Evolutionary conservation across 2,329 filamentous ascomycete genomes (phyloP).

Genomic region (Plenodomus lindquistii): DNA sequence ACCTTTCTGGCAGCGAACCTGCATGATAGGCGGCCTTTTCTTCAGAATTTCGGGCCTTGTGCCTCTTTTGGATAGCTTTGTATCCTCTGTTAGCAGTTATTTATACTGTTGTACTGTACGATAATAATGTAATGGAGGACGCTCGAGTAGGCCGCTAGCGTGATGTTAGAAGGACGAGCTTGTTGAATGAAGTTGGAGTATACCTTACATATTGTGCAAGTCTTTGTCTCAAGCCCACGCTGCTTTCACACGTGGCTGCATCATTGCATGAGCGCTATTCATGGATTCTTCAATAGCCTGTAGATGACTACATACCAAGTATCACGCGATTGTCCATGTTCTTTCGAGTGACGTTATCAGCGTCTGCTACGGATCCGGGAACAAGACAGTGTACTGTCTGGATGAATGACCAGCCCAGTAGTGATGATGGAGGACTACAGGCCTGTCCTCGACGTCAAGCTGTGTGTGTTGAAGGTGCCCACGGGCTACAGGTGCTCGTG

Average conservation of each 20-base stretch:
- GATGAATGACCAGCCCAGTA: too few species aligned
- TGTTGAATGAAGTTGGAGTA: background rate
- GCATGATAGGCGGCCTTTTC: background rate
- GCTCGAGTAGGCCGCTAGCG: constrained; percentile 9
- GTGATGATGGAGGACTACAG: too few species aligned
- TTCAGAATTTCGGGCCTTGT: constrained; percentile 5
- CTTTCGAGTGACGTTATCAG: too few species aligned
- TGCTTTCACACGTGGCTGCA: constrained; percentile 12
- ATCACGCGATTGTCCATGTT: too few species aligned
- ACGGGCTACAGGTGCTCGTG: too few species aligned
- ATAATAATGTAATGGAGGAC: constrained; percentile 35
- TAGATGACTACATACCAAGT: background rate
- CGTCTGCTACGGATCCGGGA: too few species aligned
- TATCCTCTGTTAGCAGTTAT: constrained; percentile 13
- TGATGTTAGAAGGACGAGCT: constrained; percentile 1
- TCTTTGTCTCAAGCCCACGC: constrained; percentile 5
- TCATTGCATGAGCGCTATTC: background rate
- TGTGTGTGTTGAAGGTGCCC: too few species aligned
- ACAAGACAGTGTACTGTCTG: constrained; percentile 6
- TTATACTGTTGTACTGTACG: constrained; percentile 27
- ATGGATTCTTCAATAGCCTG: background rate
- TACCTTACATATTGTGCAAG: background rate
- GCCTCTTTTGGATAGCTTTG: constrained; percentile 19
- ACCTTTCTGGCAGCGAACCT: constrained; percentile 1
- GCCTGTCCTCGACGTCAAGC: too few species aligned